Base-by-base conservation (phyloP, 164 flowering plant genomes). In the Cinnamomum micranthum region DNA sequence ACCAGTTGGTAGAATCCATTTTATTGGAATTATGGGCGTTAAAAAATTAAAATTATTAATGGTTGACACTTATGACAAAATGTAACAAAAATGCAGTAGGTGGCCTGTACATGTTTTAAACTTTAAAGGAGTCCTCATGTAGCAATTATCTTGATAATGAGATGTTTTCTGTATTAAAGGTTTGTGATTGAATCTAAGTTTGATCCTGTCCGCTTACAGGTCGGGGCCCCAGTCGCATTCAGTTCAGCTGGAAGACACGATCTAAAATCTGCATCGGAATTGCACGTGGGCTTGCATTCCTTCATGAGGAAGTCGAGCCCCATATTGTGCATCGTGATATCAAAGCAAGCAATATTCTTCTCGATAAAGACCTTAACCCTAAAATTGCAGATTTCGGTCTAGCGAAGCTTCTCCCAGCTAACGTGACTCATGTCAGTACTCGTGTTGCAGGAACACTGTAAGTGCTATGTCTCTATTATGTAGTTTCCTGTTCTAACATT, bases 401-500 rank as follows among this genome's bases (percentile, higher is more conserved):
- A 28, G 99, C 99, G 55, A 95, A 88, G 86, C 88, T 95, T 70
- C 80, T 95, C 68, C 98, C 99, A 63, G 12, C 87, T 27, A 84
- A 92, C 80, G 75, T 80, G 88, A 93, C 98, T 75, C 99, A 95
- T 84, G 94, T 93, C 79, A 95, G 97, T 76, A 95, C 99, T 41
- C 93, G 97, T 22, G 98, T 95, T 35, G 99, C 99, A 31, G 99
- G 99, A 79, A 95, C 99, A 74, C 78, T 95, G 99, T 95, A 84
- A 90, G 98, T 82, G 58, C 55, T 64, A 17, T 2, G 2, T 25
- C 70, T 67, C 50, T 19, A 67, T 67, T 15, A 67, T 17, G 1
- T 7, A 1, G 17, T 19, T 67, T 15, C 47, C 27, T 23, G 17
- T 22, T 64, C 28, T 33, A 22, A 23, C 67, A 64, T 25, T 23